Conservation (phyloP, 768 basidiomycete genomes). For the Xanthoconium purpureum region DNA sequence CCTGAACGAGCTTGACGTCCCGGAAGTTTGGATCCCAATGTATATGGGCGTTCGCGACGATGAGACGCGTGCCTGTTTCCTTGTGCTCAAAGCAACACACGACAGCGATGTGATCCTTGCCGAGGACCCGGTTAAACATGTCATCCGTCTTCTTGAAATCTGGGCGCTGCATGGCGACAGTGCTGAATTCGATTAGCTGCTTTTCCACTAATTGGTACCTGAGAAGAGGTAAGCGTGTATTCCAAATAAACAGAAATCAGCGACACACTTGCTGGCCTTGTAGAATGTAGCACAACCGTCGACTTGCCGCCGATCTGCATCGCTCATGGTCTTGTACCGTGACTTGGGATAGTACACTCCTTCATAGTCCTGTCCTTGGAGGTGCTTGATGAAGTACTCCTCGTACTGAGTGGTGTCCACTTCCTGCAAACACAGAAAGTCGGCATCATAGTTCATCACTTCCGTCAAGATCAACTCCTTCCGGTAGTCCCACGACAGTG, state of each 20-base stretch:
- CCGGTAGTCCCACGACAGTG: constrained; percentile 91
- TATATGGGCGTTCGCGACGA: constrained; percentile 89
- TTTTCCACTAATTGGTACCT: constrained; percentile 94
- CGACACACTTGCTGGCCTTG: constrained; percentile 78
- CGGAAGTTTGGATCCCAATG: constrained; percentile 90
- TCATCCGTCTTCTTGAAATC: constrained; percentile 98
- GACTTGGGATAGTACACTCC: constrained; percentile 92
- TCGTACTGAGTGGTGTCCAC: constrained; percentile 91
- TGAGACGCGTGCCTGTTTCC: constrained; percentile 80
- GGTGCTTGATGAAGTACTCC: constrained; percentile 78
- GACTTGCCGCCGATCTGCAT: constrained; percentile 79
- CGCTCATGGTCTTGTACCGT: constrained; percentile 89
- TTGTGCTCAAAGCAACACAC: constrained; percentile 84
- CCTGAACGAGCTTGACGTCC: constrained; percentile 97
- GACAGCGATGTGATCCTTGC: constrained; percentile 91
- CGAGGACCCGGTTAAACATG: constrained; percentile 98
- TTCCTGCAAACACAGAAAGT: constrained; percentile 94
- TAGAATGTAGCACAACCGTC: constrained; percentile 98
- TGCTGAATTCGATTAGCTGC: constrained; percentile 89
- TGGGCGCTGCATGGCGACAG: constrained; percentile 86
- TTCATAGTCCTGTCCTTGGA: constrained; percentile 77
- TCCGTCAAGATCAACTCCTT: constrained; percentile 86
- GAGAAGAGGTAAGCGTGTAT: constrained; percentile 8
- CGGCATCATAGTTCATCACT: constrained; percentile 73
- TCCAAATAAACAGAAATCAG: constrained; percentile 1